Base-by-base conservation (phyloP, 2,329 filamentous ascomycete species). In the Alternaria triticimaculans region DNA sequence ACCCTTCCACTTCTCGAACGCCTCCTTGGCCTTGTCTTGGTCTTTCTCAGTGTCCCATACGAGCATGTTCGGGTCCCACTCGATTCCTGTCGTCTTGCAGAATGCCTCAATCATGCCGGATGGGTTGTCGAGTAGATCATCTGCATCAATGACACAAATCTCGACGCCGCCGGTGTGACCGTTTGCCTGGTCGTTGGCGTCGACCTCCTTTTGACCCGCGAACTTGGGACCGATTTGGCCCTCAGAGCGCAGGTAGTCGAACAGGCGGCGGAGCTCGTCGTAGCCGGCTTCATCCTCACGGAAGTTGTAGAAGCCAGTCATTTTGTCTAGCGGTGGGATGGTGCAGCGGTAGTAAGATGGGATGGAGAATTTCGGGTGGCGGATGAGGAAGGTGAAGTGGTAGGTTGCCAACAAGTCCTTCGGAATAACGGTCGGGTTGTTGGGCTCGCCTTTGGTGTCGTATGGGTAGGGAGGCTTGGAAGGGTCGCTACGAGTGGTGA, bases 321-420 rank as follows among this genome's bases (percentile, higher is more conserved):
- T 82, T 50, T 90, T 84, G 76, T 92, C 89, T 60, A 97, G 86
- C 0, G 96, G 96, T 14, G 96, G 94, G 58, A 97, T 87, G 54
- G 93, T 97, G 87, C 95, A 98, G 72, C 95, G 91, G 86, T 91
- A 97, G 84, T 95, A 98, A 50, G 93, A 97, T 8, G 96, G 96
- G 69, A 98, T 94, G 73, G 92, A 92, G 77, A 89, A 89, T 73
- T 93, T 89, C n/a, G 96, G 96, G 80, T 98, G 94, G 61, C 96
- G 94, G 84, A 99, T 98, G 67, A 98, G 87, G 82, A 99, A 98
- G 21, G 94, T 93, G 83, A 95, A 98, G 81, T 97, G 94, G 82
- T 97, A 98, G 70, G 89, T 86, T 75, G 89, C 87, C 62, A 98
- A 85, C 63, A 93, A 83, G 28, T 89, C 88, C 26, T 87, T 82